phyloP scores from a whole-genome alignment of 2,329 filamentous ascomycete genomes.

The Colletotrichum endophyticum region DNA sequence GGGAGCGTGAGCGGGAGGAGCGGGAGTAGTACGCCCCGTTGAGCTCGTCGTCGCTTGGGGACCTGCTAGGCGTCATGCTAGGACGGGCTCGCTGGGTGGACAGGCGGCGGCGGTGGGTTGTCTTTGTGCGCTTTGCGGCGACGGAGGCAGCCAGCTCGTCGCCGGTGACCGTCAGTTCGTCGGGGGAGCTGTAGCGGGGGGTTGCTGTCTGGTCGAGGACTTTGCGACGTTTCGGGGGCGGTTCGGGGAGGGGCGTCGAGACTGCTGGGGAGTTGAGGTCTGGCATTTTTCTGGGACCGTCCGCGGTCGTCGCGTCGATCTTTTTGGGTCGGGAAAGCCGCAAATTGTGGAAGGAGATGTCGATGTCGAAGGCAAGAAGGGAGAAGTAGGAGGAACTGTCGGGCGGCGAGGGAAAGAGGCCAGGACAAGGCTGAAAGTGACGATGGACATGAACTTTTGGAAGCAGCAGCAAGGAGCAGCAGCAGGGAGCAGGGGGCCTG shows the following conservation, averaged over 20 bases:
- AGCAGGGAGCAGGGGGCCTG: conserved; percentile 2
- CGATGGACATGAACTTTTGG: not conserved
- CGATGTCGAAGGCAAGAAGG: not conserved
- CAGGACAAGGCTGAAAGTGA: not conserved
- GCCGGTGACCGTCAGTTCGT: conserved; percentile 35
- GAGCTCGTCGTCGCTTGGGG: conserved; percentile 25
- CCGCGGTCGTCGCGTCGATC: not conserved
- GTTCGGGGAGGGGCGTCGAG: conserved; percentile 27
- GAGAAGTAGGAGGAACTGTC: not conserved
- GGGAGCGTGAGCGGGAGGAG: conserved; percentile 24
- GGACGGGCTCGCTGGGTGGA: conserved; percentile 12
- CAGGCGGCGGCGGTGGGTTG: conserved; percentile 16
- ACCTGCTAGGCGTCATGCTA: conserved; percentile 22
- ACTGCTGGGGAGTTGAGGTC: conserved; percentile 25
- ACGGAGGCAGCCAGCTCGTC: not conserved
- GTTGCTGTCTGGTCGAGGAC: conserved; percentile 42
- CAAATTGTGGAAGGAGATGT: not conserved
- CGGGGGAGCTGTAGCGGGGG: conserved; percentile 49
- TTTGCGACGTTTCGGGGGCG: conserved; percentile 46
- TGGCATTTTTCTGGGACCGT: conserved; percentile 27
- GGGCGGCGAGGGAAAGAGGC: not conserved
- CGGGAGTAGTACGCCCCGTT: conserved; percentile 25
- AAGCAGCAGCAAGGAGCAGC: not conserved
- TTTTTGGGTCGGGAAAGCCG: not conserved
- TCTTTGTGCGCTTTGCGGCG: not conserved